These are phyloP conservation scores for Rhipidocladum racemiflorum DNA, from an alignment of 176 grass and related monocot genomes.

Conservation along the genomic window DNA sequence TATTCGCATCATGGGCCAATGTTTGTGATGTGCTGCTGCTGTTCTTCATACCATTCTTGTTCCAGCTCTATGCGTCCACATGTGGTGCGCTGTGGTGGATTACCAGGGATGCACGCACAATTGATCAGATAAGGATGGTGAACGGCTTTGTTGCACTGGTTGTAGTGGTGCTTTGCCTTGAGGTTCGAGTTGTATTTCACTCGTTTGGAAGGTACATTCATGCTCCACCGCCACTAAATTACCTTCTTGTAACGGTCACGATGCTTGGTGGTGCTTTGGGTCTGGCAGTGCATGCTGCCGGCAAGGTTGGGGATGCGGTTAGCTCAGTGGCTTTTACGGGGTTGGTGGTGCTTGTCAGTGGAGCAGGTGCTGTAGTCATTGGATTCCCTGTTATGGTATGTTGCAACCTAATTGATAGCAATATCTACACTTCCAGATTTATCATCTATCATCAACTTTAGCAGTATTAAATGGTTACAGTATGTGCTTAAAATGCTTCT, in stretches of 20 bases:
- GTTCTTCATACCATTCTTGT: conserved; percentile 92
- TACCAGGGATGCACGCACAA: conserved; percentile 58
- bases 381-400: conserved; percentile 85
- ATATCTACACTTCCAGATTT: neutral
- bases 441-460: neutral
- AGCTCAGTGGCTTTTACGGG: conserved; percentile 72
- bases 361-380: conserved; percentile 74
- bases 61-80: conserved; percentile 87
- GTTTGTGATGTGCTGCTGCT: conserved; percentile 79
- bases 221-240: conserved; percentile 80
- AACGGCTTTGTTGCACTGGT: conserved; percentile 82
- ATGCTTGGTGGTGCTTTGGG: conserved; percentile 82
- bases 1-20: conserved; percentile 67
- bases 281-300: conserved; percentile 70
- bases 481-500: neutral
- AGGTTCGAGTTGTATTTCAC: conserved; percentile 86
- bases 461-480: neutral
- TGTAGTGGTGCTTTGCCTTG: conserved; percentile 81
- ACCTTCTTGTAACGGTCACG: conserved; percentile 84
- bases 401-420: conserved; percentile 1
- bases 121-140: conserved; percentile 61
- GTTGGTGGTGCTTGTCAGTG: conserved; percentile 68
- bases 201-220: conserved; percentile 89
- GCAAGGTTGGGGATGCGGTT: conserved; percentile 74
- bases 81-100: conserved; percentile 81